phyloP scores from a whole-genome alignment of 1,284 basidiomycete genomes.

The Tremellales sp. region DNA sequence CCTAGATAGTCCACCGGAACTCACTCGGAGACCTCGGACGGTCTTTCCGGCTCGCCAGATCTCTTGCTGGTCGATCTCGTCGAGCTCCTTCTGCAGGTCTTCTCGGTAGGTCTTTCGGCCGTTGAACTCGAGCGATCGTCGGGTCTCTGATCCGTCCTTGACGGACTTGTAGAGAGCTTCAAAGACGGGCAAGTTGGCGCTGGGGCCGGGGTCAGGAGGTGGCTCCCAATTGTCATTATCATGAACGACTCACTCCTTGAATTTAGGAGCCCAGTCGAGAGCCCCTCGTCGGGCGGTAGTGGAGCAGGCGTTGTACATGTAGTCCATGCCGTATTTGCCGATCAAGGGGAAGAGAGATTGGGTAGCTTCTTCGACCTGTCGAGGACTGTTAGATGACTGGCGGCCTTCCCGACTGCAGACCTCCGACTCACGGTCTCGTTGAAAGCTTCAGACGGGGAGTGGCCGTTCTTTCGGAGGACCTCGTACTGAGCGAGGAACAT shows the following conservation, averaged over 20 bases:
- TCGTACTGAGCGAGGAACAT: conserved; percentile 98
- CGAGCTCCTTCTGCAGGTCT: conserved; percentile 89
- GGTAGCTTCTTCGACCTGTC: conserved; percentile 89
- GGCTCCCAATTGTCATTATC: no score
- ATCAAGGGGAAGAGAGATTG: conserved; percentile 98
- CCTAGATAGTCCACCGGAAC: conserved; percentile 7
- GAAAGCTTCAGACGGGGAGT: conserved; percentile 90
- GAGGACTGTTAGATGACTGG: neutral
- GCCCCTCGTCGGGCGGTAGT: conserved; percentile 98
- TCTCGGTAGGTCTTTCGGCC: conserved; percentile 86
- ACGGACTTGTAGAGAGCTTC: conserved; percentile 92
- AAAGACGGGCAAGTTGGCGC: conserved; percentile 89
- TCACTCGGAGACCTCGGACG: conserved; percentile 48
- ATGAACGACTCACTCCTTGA: conserved; percentile 57
- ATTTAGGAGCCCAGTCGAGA: conserved; percentile 98
- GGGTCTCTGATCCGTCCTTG: conserved; percentile 90
- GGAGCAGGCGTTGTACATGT: conserved; percentile 99
- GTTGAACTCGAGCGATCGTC: conserved; percentile 96
- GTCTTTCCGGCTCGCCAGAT: conserved; percentile 90
- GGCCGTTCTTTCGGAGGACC: conserved; percentile 96
- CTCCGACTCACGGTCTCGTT: no score
- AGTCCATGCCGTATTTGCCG: conserved; percentile 96
- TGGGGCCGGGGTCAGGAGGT: conserved; percentile 24
- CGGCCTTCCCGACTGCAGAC: no score
- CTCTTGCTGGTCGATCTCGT: conserved; percentile 82